These are phyloP conservation scores for Chrysoporthe austroafricana DNA, from an alignment of 2,329 filamentous ascomycete genomes.

Conservation along the genomic window DNA sequence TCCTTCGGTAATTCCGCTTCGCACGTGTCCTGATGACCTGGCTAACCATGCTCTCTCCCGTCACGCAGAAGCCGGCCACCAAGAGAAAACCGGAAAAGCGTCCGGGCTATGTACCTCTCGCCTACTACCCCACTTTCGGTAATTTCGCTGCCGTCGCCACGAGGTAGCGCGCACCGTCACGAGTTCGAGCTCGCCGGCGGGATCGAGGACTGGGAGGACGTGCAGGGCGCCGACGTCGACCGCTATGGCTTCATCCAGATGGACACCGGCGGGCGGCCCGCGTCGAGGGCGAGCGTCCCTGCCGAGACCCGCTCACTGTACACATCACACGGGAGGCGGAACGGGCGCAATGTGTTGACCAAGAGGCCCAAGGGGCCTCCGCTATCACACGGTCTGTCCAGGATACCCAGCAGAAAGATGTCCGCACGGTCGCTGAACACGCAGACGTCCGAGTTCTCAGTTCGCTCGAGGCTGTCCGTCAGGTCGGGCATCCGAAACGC, in stretches of 20 bases:
- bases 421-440: conserved; percentile 64
- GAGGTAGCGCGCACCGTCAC: conserved; percentile 43
- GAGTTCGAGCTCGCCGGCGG: conserved; percentile 59
- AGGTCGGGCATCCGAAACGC: conserved; percentile 61
- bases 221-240: conserved; percentile 65
- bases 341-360: conserved; percentile 50
- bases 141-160: conserved; percentile 50
- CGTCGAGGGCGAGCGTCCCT: conserved; percentile 42
- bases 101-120: conserved; percentile 36
- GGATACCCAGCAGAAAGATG: conserved; percentile 56
- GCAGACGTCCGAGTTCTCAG: conserved; percentile 56
- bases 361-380: conserved; percentile 44
- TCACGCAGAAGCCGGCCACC: conserved; percentile 10
- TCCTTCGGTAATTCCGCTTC: conserved; percentile 41
- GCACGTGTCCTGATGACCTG: conserved; percentile 21
- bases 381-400: conserved; percentile 43
- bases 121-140: conserved; percentile 46
- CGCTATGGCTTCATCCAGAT: conserved; percentile 69
- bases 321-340: conserved; percentile 51
- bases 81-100: conserved; percentile 31
- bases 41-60: conserved; percentile 35
- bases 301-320: conserved; percentile 40
- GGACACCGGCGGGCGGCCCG: conserved; percentile 40
- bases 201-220: conserved; percentile 69
- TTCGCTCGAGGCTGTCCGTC: conserved; percentile 55